phyloP scores from a whole-genome alignment of 495 filamentous ascomycete genomes.

The Talaromyces trachyspermus region DNA sequence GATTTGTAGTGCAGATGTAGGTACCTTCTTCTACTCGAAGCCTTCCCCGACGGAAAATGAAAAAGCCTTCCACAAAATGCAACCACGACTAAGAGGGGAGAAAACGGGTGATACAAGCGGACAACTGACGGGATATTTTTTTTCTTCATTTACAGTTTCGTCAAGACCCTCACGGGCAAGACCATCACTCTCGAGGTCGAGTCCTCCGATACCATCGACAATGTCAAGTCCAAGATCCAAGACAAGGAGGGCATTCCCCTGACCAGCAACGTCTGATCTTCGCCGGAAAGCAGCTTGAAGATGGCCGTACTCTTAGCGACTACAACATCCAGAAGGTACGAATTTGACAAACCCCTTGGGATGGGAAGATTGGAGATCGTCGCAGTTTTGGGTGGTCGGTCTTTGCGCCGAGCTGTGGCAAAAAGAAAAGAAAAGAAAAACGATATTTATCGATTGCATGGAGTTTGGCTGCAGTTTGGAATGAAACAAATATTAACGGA shows the following conservation, averaged over 20 bases:
- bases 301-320: conserved; percentile 95
- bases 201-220: conserved; percentile 98
- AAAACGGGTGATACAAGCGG: conserved; percentile 1
- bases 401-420: background rate
- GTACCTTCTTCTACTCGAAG: conserved; percentile 24
- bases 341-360: conserved; percentile 3
- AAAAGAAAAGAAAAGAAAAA: background rate
- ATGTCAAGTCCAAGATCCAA: conserved; percentile 95
- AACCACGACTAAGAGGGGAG: conserved; percentile 9
- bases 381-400: background rate
- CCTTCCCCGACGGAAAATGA: conserved; percentile 11
- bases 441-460: too few species aligned
- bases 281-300: conserved; percentile 99
- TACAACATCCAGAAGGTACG: conserved; percentile 99
- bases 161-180: conserved; percentile 97
- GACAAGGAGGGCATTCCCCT: conserved; percentile 99
- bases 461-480: too few species aligned
- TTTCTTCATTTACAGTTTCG: conserved; percentile 60
- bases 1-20: conserved; percentile 72
- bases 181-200: conserved; percentile 99
- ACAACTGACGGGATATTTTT: conserved; percentile 36
- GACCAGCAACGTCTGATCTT: conserved; percentile 99
- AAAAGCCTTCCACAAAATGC: conserved; percentile 19
- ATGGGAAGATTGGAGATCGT: too few species aligned
- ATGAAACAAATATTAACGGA: conserved; percentile 16